A percentile compares a stretch with the other conserved stretches of the same genome.
Evolutionary conservation across 768 basidiomycete species (phyloP).

Genomic region (Pleurotus platypus): DNA sequence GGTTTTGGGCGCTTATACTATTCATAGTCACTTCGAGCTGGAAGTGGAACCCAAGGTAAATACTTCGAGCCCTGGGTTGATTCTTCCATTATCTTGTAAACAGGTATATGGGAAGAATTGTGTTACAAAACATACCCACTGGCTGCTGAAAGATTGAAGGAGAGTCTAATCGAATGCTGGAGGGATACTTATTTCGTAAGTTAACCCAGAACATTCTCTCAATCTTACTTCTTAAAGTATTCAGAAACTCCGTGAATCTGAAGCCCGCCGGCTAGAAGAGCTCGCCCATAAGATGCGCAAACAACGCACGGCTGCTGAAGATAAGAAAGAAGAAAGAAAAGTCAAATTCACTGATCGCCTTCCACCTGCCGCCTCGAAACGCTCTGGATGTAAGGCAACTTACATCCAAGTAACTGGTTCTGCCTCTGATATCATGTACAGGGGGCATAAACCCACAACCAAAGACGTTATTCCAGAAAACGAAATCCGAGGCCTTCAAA

Average conservation of each 20-base stretch:
- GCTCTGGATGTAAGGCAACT: slow-evolving; percentile 51
- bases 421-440: slow-evolving; percentile 15
- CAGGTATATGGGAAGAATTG: slow-evolving; percentile 66
- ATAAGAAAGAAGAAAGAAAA: slow-evolving; percentile 73
- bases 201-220: slow-evolving; percentile 6
- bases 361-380: slow-evolving; percentile 53
- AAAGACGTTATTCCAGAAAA: slow-evolving; percentile 77
- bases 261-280: slow-evolving; percentile 63
- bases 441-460: slow-evolving; percentile 40
- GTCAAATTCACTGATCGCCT: slow-evolving; percentile 71
- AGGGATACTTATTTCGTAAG: slow-evolving; percentile 66
- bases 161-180: slow-evolving; percentile 56
- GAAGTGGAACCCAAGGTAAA: slow-evolving; percentile 57
- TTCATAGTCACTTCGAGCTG: slow-evolving; percentile 46
- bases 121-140: slow-evolving; percentile 61
- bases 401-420: slow-evolving; percentile 14
- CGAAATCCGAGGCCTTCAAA: slow-evolving; percentile 65
- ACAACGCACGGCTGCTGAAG: slow-evolving; percentile 66
- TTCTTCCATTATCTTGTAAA: neutral
- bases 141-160: slow-evolving; percentile 43
- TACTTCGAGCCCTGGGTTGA: slow-evolving; percentile 44
- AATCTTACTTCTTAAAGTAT: slow-evolving; percentile 11
- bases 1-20: neutral
- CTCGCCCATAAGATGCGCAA: slow-evolving; percentile 57
- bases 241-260: slow-evolving; percentile 54